Conservation (phyloP, 1,284 basidiomycete species). For the Malassezia japonica region DNA sequence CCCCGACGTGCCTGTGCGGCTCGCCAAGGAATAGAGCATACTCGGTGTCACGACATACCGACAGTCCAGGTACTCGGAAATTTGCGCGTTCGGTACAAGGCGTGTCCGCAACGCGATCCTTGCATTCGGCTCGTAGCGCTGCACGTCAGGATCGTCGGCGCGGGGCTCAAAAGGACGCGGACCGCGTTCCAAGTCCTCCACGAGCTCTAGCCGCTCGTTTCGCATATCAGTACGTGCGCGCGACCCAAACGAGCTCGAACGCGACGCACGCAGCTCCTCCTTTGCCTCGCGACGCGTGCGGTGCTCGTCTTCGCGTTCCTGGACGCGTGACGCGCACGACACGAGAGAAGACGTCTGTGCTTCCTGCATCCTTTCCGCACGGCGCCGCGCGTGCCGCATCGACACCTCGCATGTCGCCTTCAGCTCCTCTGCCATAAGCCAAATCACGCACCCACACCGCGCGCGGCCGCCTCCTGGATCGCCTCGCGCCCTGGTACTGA, state of each 20-base stretch:
- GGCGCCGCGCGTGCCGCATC: neutral
- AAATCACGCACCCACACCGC: constrained; percentile 2
- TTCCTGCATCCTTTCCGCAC: constrained; percentile 2
- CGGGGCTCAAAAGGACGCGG: constrained; percentile 3
- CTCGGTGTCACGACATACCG: constrained; percentile 80
- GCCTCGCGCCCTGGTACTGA: neutral
- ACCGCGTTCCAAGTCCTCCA: constrained; percentile 8
- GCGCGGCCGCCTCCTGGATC: neutral
- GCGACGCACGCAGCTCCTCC: neutral
- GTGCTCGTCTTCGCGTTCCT: neutral
- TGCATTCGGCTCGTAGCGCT: constrained; percentile 11
- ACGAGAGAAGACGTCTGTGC: neutral
- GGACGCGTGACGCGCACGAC: neutral
- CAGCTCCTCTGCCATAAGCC: neutral
- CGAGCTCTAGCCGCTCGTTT: constrained; percentile 13
- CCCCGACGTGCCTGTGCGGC: neutral
- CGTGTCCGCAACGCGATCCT: constrained; percentile 52
- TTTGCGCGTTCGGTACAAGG: constrained; percentile 61
- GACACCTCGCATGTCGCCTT: neutral
- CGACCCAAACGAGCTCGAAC: neutral
- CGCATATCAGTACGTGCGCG: neutral
- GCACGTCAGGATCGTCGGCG: constrained; percentile 8
- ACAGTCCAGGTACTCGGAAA: constrained; percentile 72
- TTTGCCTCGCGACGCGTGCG: constrained; percentile 2
- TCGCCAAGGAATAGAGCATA: constrained; percentile 62